Percentiles rank a stretch among this genome's conserved stretches.
These are phyloP conservation scores for Fusarium nanum DNA, from an alignment of 2,329 filamentous ascomycete genomes.

Conservation along the genomic window DNA sequence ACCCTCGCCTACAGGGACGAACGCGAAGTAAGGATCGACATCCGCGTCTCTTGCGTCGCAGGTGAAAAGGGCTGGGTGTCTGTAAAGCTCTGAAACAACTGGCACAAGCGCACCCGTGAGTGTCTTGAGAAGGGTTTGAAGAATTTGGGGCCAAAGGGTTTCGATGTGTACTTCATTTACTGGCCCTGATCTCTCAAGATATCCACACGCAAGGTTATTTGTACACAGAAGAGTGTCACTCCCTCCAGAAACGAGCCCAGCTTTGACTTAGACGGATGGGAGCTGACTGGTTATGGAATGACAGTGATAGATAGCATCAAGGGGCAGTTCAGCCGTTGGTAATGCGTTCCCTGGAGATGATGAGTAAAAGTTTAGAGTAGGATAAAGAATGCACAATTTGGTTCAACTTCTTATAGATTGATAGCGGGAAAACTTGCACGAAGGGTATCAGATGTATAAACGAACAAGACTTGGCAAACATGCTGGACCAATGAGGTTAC, in stretches of 20 bases:
- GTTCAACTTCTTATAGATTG: not conserved
- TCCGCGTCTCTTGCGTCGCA: conserved; percentile 72
- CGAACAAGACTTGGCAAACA: not conserved
- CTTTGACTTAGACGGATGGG: conserved; percentile 79
- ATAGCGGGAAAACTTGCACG: conserved; percentile 5
- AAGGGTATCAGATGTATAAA: conserved; percentile 21
- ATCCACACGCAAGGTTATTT: conserved; percentile 83
- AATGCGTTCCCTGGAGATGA: too few species aligned
- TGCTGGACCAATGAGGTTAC: conserved; percentile 21
- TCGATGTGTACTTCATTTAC: conserved; percentile 52
- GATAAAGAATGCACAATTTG: not conserved
- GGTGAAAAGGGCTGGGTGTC: conserved; percentile 77
- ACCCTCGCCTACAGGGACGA: conserved; percentile 84
- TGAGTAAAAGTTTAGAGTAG: conserved; percentile 62
- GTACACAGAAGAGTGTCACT: conserved; percentile 71
- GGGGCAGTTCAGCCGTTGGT: too few species aligned
- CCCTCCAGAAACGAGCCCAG: conserved; percentile 79
- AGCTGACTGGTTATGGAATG: conserved; percentile 78
- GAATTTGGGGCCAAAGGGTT: conserved; percentile 71
- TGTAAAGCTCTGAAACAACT: conserved; percentile 85
- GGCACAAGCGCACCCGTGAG: conserved; percentile 76
- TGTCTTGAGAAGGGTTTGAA: conserved; percentile 70
- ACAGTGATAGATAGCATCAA: conserved; percentile 67
- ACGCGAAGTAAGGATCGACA: conserved; percentile 73
- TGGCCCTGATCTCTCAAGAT: too few species aligned